Evolutionary conservation across 805 yeast genomes (phyloP).

Genomic region (Candida maesae): DNA sequence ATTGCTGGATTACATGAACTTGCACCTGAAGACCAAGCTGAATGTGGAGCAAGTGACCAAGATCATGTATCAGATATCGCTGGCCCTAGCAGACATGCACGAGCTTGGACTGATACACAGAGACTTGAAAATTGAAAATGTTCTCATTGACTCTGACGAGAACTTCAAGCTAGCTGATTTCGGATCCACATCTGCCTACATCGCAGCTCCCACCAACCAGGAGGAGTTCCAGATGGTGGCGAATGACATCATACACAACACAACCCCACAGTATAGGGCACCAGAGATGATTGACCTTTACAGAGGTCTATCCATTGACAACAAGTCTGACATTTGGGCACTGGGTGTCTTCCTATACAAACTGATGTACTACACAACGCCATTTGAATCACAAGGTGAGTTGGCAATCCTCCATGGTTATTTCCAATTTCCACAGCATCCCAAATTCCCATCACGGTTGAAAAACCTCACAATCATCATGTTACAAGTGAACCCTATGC

Average conservation of each 20-base stretch:
- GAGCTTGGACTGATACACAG: conserved; percentile 70
- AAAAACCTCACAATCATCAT: conserved; percentile 72
- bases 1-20: conserved; percentile 87
- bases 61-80: conserved; percentile 77
- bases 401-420: conserved; percentile 83
- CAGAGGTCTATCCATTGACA: conserved; percentile 80
- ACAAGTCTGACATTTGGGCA: conserved; percentile 96
- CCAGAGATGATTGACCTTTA: conserved; percentile 96
- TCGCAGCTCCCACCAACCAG: conserved; percentile 71
- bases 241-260: conserved; percentile 82
- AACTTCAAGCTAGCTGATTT: conserved; percentile 87
- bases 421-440: conserved; percentile 69
- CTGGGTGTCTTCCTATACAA: conserved; percentile 88
- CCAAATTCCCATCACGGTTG: conserved; percentile 66
- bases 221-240: conserved; percentile 72
- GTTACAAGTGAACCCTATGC: conserved; percentile 77
- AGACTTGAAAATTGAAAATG: conserved; percentile 93
- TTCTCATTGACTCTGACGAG: conserved; percentile 65
- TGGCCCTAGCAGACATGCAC: conserved; percentile 87
- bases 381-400: conserved; percentile 82
- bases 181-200: conserved; percentile 76
- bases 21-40: conserved; percentile 73
- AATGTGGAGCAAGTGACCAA: conserved; percentile 71
- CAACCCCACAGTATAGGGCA: conserved; percentile 92
- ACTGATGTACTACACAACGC: conserved; percentile 88